phyloP scores from a whole-genome alignment of 2,329 filamentous ascomycete genomes.

The Setomelanomma holmii region DNA sequence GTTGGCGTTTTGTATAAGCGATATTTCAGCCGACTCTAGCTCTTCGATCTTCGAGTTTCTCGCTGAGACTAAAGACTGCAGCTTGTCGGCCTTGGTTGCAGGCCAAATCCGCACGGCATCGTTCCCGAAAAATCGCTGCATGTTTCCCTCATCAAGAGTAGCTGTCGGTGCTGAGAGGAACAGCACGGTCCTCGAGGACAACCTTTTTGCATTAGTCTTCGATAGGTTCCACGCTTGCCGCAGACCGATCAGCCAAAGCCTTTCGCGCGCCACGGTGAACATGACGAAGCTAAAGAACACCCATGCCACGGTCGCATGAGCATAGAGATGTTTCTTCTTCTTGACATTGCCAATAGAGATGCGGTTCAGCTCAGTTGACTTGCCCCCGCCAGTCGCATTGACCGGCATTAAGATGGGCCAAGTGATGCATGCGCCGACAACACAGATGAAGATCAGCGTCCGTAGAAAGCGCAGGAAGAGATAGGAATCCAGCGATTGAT shows the following conservation, averaged over 20 bases:
- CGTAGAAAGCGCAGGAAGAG: conserved; percentile 89
- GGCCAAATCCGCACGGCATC: conserved; percentile 87
- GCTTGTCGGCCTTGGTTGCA: conserved; percentile 74
- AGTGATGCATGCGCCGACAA: conserved; percentile 82
- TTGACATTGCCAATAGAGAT: conserved; percentile 80
- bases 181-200: conserved; percentile 89
- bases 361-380: conserved; percentile 72
- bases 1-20: conserved; percentile 82
- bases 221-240: conserved; percentile 91
- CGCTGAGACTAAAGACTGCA: conserved; percentile 82
- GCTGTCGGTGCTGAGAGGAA: conserved; percentile 82
- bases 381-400: conserved; percentile 80
- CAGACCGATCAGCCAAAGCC: conserved; percentile 89
- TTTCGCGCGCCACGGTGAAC: conserved; percentile 85
- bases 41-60: conserved; percentile 81
- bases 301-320: conserved; percentile 81
- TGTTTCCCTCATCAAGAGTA: conserved; percentile 77
- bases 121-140: conserved; percentile 81
- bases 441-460: conserved; percentile 76
- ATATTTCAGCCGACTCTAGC: conserved; percentile 85
- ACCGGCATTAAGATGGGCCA: conserved; percentile 91
- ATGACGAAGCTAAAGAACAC: conserved; percentile 87
- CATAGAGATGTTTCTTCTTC: conserved; percentile 71
- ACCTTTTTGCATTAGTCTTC: conserved; percentile 80
- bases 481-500: conserved; percentile 91